Conservation (phyloP, 2,329 filamentous ascomycete genomes). For the Helminthosporium solani region DNA sequence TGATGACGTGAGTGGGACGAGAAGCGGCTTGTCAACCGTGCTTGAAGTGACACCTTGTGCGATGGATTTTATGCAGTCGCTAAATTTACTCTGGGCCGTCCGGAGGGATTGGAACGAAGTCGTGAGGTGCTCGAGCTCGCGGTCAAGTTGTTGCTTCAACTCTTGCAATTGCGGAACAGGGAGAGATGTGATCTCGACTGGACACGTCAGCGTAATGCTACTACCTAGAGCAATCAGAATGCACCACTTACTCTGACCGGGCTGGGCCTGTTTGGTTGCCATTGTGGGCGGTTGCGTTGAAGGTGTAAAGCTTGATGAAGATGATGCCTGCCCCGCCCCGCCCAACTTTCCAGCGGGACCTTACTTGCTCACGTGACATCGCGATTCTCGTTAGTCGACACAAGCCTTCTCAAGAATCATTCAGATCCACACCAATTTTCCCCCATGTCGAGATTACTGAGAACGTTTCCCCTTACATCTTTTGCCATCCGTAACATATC, state of each 20-base stretch:
- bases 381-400: background rate
- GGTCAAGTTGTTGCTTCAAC: constrained; percentile 93
- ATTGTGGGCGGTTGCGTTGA: constrained; percentile 9
- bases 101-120: constrained; percentile 87
- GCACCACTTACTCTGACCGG: constrained; percentile 29
- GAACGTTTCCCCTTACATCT: background rate
- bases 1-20: constrained; percentile 93
- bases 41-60: constrained; percentile 54
- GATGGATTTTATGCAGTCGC: constrained; percentile 82
- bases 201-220: constrained; percentile 8
- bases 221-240: background rate
- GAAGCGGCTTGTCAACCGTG: constrained; percentile 58
- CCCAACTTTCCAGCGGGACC: constrained; percentile 6
- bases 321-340: constrained; percentile 6
- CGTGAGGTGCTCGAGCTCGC: constrained; percentile 93
- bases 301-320: background rate
- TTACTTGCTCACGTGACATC: constrained; percentile 8
- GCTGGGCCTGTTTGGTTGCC: constrained; percentile 18
- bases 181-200: constrained; percentile 71
- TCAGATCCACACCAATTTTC: background rate
- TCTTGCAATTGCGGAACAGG: constrained; percentile 81
- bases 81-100: constrained; percentile 86
- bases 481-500: constrained; percentile 11
- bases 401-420: too few species aligned
- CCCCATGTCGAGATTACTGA: constrained; percentile 9